Base-by-base conservation (phyloP, 306 rosid genomes). In the Prunus mira region DNA sequence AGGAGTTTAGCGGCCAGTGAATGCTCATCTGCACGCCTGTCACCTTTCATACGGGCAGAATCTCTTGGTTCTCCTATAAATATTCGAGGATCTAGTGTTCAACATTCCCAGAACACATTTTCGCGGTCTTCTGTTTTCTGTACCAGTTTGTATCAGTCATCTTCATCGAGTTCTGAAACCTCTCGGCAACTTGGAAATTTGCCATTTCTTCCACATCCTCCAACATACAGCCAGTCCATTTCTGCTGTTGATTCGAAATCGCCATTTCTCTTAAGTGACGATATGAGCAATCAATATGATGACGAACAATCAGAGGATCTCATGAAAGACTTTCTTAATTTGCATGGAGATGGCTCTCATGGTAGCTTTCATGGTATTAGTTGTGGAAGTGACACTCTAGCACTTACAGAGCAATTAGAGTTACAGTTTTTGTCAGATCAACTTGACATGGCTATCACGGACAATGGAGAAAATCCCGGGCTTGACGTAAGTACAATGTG, bases 191-290 rank as follows among this genome's bases (percentile, higher is more conserved):
- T 84, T 77, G 87, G 87, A 27, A 84, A 84, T 41, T 65, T 84
- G 71, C 87, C 87, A 9, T 84, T 80, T 78, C 87, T 80, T 68
- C 87, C 87, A 3, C 76, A 68, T 64, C 87, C 87, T 73, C 77
- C 80, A 63, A 54, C 80, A 24, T 73, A 66, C 52, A 61, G 71
- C 77, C 84, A 68, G 73, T 56, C 84, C 30, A 69, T 55, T 64
- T 73, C 84, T 67, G 66, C 82, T 1, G 79, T 72, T 19, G 82
- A 62, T 54, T 72, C 84, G 3, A 73, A 54, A 58, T 74, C 77
- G 14, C 74, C 79, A 25, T 47, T 17, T 30, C 73, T 72, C 46
- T 80, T 72, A 11, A 69, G 78, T 61, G 80, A 51, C 54, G 71
- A 80, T 68, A 15, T 54, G 24, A 49, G 67, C 58, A 52, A 67